Conservation (phyloP, 495 filamentous ascomycete species). For the Hypoxylon intermedium region DNA sequence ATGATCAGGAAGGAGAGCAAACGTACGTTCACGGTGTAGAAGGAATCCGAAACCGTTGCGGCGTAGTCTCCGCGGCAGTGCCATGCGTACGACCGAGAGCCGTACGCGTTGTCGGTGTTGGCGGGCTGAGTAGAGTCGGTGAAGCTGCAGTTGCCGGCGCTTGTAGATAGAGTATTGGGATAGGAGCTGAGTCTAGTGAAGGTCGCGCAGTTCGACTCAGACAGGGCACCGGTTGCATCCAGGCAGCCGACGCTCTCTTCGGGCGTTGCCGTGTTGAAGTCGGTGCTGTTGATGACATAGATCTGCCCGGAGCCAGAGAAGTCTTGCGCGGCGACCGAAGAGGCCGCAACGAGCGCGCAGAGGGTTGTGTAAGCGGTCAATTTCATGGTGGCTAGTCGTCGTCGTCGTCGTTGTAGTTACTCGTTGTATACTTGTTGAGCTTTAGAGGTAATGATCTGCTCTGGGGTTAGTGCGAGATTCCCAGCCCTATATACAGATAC, state of each 20-base stretch:
- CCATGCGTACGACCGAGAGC: slow-evolving; percentile 37
- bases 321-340: slow-evolving; percentile 15
- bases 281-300: slow-evolving; percentile 40
- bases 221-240: slow-evolving; percentile 34
- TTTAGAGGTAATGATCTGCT: neutral
- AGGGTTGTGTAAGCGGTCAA: slow-evolving; percentile 10
- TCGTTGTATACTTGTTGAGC: neutral
- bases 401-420: neutral
- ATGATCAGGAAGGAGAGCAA: neutral
- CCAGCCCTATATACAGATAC: slow-evolving; percentile 1
- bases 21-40: slow-evolving; percentile 41
- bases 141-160: slow-evolving; percentile 44
- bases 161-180: slow-evolving; percentile 41
- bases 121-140: slow-evolving; percentile 37
- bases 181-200: slow-evolving; percentile 32
- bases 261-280: slow-evolving; percentile 10
- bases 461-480: neutral
- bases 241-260: slow-evolving; percentile 45
- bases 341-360: slow-evolving; percentile 4
- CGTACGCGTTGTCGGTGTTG: slow-evolving; percentile 48
- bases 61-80: slow-evolving; percentile 27
- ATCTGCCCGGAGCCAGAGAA: slow-evolving; percentile 43
- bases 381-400: slow-evolving; percentile 14
- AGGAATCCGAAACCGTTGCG: slow-evolving; percentile 11
- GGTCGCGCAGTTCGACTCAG: slow-evolving; percentile 41